Base-by-base conservation (phyloP, 1,284 basidiomycete genomes). In the Pseudozyma hubeiensis region DNA sequence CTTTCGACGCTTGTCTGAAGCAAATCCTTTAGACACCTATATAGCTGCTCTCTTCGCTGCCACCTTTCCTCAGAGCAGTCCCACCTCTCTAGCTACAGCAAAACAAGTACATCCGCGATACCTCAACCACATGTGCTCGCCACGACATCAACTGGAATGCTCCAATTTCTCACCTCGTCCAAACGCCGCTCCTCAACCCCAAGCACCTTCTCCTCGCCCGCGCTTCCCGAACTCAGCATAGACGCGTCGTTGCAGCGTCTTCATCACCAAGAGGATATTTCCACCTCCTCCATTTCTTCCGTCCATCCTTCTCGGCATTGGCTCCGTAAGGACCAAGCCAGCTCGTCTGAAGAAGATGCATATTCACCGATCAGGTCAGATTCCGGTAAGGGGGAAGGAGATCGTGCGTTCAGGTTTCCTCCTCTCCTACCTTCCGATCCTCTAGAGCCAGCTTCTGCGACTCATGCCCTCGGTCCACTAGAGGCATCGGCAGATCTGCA, bases 241-340 rank as follows among this genome's bases (percentile, higher is more conserved):
- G 66, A 69, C 34, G 66, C 60, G 8, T 63, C 60, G 37, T 49
- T 69, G 24, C 60, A 63, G 30, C 60, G 45, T 11, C 53, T 63
- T 16, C 66, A 64, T 44, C 56, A 30, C 1, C 37, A 69, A 31
- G 56, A 69, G 29, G 66, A 69, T 13, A 17, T 34, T 40, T 54
- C 66, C 6, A 37, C 56, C 1, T 45, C 54, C 11, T 68, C 60
- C 2, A 3, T 37, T 19, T 58, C 59, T 1, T 69, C 66, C 0
- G 5, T 34, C 7, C 39, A 52, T 13, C 48, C 7, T 3, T 66
- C 64, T 5, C 37, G 41, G 4, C 24, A 48, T 7, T 64, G 66
- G 66, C 39, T 52, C 1, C 40, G 31, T 9, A 41, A 39, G n/a
- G 37, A 30, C 31, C 19, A 19, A 7, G 30, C 24, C n/a, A 33